A percentile compares a stretch with the other conserved stretches of the same genome.
Conservation (phyloP, 73 alveolate species). For the Paramecium tetraurelia region DNA sequence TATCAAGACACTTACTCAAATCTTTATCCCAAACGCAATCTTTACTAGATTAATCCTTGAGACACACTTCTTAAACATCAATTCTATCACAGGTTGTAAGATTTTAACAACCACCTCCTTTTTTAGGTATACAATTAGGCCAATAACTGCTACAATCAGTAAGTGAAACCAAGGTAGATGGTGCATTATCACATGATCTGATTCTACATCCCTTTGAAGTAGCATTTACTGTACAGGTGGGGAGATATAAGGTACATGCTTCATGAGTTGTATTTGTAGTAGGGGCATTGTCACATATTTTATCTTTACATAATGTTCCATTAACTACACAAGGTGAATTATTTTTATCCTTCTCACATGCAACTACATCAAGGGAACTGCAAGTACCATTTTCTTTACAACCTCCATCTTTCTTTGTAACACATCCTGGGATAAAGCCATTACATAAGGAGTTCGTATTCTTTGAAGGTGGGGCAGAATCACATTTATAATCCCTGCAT, state of each 20-base stretch:
- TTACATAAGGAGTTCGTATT: background rate
- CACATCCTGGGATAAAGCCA: background rate
- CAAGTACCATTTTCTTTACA: background rate
- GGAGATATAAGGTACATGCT: background rate
- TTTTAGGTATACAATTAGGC: background rate
- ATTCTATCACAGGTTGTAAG: background rate
- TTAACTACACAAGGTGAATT: background rate
- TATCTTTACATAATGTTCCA: background rate
- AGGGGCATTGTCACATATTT: background rate
- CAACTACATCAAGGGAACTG: background rate
- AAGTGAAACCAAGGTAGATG: background rate
- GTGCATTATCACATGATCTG: background rate
- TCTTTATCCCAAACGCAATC: background rate
- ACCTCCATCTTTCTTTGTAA: background rate
- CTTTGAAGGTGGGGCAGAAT: background rate
- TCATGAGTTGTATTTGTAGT: background rate
- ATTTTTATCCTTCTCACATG: background rate
- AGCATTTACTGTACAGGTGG: background rate
- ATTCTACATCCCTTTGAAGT: background rate
- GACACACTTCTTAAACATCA: background rate
- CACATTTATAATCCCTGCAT: background rate
- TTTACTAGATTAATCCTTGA: background rate
- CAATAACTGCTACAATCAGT: background rate
- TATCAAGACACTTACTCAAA: background rate
- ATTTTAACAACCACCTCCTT: background rate